These are phyloP conservation scores for Leccinum variicolor DNA, from an alignment of 768 basidiomycete genomes.

Conservation along the genomic window DNA sequence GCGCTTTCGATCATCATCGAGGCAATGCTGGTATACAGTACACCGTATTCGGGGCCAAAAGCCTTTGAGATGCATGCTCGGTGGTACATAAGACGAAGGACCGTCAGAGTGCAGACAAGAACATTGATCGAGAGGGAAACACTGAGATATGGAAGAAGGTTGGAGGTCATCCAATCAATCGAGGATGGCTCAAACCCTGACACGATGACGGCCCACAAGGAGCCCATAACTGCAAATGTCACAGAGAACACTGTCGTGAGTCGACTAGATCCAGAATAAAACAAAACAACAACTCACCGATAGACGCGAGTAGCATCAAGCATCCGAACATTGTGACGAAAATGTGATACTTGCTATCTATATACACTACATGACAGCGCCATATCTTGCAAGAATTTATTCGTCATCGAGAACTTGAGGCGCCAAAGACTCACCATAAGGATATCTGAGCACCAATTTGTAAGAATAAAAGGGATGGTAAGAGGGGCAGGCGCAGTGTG, in stretches of 20 bases:
- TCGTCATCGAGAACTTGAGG: background rate
- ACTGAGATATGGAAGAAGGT: background rate
- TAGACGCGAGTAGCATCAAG: slow-evolving; percentile 22
- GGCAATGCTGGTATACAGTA: slow-evolving; percentile 29
- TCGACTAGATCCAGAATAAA: background rate
- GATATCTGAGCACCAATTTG: slow-evolving; percentile 30
- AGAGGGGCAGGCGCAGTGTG: slow-evolving; percentile 23
- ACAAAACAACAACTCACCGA: slow-evolving; percentile 14
- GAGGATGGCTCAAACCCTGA: slow-evolving; percentile 19
- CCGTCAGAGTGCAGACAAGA: too few relatives aligned
- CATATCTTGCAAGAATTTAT: slow-evolving; percentile 22
- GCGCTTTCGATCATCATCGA: slow-evolving; percentile 35
- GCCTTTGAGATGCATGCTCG: too few relatives aligned
- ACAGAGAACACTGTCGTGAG: too few relatives aligned
- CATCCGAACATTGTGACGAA: slow-evolving; percentile 15
- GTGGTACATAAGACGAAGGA: too few relatives aligned
- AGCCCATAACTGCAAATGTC: slow-evolving; percentile 22
- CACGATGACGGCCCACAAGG: slow-evolving; percentile 28
- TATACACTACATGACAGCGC: slow-evolving; percentile 32
- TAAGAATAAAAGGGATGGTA: slow-evolving; percentile 23
- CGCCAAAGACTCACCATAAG: slow-evolving; percentile 23
- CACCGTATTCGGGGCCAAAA: background rate
- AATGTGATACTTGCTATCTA: slow-evolving; percentile 19
- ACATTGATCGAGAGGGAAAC: too few relatives aligned
- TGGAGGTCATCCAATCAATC: slow-evolving; percentile 29